Evolutionary conservation across 305 asterid species (phyloP).

Genomic region (Fraxinus latifolia): DNA sequence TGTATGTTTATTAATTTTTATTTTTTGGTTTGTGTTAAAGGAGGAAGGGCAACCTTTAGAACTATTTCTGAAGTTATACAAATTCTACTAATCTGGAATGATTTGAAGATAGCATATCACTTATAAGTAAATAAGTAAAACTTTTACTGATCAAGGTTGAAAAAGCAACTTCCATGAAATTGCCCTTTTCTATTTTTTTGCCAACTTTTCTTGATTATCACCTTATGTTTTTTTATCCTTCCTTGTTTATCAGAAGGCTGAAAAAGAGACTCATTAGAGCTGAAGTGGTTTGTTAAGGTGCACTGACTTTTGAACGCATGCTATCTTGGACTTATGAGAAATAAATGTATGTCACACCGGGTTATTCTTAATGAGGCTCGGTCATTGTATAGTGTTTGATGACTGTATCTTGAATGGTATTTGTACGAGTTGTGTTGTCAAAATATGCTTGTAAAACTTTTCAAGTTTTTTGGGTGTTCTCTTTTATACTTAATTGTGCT

Average conservation of each 20-base stretch:
- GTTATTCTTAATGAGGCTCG: neutral
- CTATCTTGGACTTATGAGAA: constrained; percentile 15
- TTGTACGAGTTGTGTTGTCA: constrained; percentile 1
- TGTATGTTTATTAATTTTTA: neutral
- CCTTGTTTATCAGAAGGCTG: constrained; percentile 32
- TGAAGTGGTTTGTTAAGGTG: constrained; percentile 27
- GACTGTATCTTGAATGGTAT: constrained; percentile 5
- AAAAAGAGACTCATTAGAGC: constrained; percentile 29
- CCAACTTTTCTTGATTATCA: neutral
- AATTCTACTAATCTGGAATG: neutral
- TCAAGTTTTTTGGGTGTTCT: neutral
- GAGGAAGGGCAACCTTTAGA: neutral
- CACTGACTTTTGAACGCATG: constrained; percentile 22
- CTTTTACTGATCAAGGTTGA: neutral
- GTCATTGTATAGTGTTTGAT: constrained; percentile 19
- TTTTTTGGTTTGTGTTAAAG: neutral
- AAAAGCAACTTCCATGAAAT: neutral
- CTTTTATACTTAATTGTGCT: neutral
- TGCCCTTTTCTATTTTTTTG: neutral
- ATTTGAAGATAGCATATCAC: neutral
- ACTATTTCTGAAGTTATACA: neutral
- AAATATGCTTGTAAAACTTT: neutral
- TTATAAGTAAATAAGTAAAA: neutral
- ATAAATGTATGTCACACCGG: constrained; percentile 19
- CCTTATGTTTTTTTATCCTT: neutral